Evolutionary conservation across 116 monocot species (phyloP), one percentile per base, ranked within the genome.

Genomic region (Trichopus zeylanicus): DNA sequence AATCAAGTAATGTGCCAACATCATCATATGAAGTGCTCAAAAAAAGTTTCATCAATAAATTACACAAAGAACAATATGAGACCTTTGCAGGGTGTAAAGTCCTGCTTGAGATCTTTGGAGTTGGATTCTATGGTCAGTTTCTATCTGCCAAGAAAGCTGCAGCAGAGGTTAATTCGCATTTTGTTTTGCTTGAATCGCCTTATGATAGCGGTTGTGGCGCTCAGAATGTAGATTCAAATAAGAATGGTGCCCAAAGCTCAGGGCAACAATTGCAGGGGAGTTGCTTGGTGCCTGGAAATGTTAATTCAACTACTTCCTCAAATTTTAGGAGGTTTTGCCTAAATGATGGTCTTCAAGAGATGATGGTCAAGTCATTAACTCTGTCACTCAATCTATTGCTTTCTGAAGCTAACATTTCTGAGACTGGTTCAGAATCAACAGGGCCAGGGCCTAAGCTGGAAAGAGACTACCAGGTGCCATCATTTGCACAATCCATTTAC

Each of bases 121-220:
- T 84, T 65, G 87, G 90, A 29, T 97, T 97, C 48, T 79, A 77
- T 73, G 97, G 97, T 38, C 81, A 87, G 70, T 59, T 97, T 26
- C 75, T 84, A 34, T 63, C 95, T 65, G 84, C 95, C 3, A 95
- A 89, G 69, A 67, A 48, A 66, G 87, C 87, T 30, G 90, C 90
- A 26, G 79, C 83, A 31, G 67, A 77, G 57, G 75, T 73, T 48
- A 26, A 66, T 29, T 87, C 90, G 18, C 65, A 59, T 46, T 95
- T 95, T 54, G 51, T 95, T 16, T 55, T 95, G 31, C 83, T 95
- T 42, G 84, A 95, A 59, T 94, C 86, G 13, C 89, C 89, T 12
- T 82, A 76, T 72, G 86, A 77, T 10, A 80, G 29, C 26, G 28
- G 29, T 33, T 51, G 53, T 34, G 16, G 13, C n/a, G 30, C 5